Evolutionary conservation across 2,329 filamentous ascomycete genomes (phyloP).

Genomic region (Talaromyces sp.): DNA sequence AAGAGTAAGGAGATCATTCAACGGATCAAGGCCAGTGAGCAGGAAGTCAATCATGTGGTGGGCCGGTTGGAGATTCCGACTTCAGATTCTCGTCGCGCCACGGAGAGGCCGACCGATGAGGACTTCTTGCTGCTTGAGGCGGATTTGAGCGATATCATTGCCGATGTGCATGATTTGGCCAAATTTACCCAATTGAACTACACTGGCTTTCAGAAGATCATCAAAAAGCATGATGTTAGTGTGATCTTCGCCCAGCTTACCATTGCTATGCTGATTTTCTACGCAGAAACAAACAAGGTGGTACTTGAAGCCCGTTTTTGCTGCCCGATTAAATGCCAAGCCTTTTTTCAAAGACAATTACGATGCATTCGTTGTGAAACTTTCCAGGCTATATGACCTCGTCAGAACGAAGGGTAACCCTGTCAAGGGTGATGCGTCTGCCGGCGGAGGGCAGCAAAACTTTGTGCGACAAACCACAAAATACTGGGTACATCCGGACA

Average conservation of each 20-base stretch:
- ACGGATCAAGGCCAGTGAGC: conserved; percentile 80
- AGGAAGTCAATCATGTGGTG: conserved; percentile 85
- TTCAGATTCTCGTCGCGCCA: conserved; percentile 44
- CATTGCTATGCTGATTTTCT: conserved; percentile 61
- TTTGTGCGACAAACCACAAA: conserved; percentile 97
- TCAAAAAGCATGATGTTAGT: conserved; percentile 96
- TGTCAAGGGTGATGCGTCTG: conserved; percentile 83
- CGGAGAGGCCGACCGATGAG: conserved; percentile 67
- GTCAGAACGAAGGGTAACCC: conserved; percentile 92
- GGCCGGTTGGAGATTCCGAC: conserved; percentile 56
- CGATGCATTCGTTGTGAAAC: conserved; percentile 88
- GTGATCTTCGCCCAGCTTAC: neutral
- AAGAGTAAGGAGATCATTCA: conserved; percentile 95
- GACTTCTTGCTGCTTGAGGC: conserved; percentile 93
- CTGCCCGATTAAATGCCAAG: conserved; percentile 87
- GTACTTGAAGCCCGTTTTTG: conserved; percentile 94
- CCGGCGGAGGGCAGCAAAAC: conserved; percentile 87
- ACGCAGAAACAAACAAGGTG: conserved; percentile 88
- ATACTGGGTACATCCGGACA: conserved; percentile 98
- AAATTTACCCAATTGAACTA: conserved; percentile 99
- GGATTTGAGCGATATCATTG: conserved; percentile 94
- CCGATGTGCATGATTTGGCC: conserved; percentile 94
- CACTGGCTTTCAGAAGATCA: conserved; percentile 98
- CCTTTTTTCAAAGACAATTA: conserved; percentile 99
- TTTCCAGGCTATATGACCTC: conserved; percentile 91